phyloP scores from a whole-genome alignment of 331 rosid genomes.

The Spiraea crenata region DNA sequence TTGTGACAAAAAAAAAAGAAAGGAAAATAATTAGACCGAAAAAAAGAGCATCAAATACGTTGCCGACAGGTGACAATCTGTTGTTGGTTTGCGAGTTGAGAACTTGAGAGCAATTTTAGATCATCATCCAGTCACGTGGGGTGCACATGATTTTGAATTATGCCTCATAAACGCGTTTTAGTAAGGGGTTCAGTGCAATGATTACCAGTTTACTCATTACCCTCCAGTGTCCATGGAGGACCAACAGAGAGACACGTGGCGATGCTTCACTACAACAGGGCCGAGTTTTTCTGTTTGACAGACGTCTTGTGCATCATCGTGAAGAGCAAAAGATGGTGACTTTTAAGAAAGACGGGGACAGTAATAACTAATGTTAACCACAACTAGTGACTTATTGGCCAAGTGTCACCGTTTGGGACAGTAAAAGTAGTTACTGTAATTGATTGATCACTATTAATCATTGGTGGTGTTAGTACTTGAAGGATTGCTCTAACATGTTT shows the following conservation, averaged over 20 bases:
- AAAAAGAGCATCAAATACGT: slow-evolving; percentile 12
- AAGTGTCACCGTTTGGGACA: not conserved
- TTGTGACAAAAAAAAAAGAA: not conserved
- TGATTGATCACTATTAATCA: not conserved
- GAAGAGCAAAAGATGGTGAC: not conserved
- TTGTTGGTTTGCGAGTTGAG: slow-evolving; percentile 13
- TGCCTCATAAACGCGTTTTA: slow-evolving; percentile 41
- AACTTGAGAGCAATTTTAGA: not conserved
- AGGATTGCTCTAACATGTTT: too few relatives aligned
- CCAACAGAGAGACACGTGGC: not conserved
- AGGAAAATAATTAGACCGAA: not conserved
- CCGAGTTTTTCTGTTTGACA: not conserved
- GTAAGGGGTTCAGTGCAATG: slow-evolving; percentile 21
- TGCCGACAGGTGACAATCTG: slow-evolving; percentile 50
- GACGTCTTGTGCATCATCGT: slow-evolving; percentile 5
- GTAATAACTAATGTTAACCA: slow-evolving; percentile 5
- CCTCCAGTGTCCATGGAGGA: not conserved
- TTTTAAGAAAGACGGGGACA: slow-evolving; percentile 8
- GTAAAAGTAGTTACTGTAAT: not conserved
- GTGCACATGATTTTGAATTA: slow-evolving; percentile 42
- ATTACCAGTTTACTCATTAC: slow-evolving; percentile 19
- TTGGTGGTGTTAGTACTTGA: not conserved
- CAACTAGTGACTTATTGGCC: slow-evolving; percentile 6
- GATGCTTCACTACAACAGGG: not conserved
- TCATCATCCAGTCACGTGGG: slow-evolving; percentile 42